Evolutionary conservation across 805 yeast species (phyloP).

Genomic region (Candida lessepsii): DNA sequence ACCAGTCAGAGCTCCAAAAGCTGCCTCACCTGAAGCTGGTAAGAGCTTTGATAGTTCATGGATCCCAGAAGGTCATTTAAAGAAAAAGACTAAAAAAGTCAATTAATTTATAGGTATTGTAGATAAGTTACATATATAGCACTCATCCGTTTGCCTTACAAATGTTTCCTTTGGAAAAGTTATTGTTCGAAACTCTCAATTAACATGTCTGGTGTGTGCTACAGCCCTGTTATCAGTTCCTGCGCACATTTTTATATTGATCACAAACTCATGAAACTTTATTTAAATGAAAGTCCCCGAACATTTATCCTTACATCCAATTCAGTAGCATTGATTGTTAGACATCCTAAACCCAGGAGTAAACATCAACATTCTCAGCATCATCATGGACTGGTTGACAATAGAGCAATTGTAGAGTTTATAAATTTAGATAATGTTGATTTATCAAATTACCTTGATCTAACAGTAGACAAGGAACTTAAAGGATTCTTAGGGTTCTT

Average conservation of each 20-base stretch:
- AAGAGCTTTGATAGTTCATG: constrained; percentile 47
- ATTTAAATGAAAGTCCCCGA: constrained; percentile 63
- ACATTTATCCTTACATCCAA: constrained; percentile 64
- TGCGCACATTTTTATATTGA: neutral
- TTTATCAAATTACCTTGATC: constrained; percentile 41
- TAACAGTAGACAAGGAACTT: constrained; percentile 37
- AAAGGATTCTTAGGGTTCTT: constrained; percentile 64
- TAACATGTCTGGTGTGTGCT: too few relatives aligned
- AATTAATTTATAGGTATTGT: too few relatives aligned
- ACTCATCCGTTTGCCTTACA: too few relatives aligned
- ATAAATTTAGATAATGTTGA: constrained; percentile 42
- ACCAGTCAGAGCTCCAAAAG: constrained; percentile 15
- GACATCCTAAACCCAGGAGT: constrained; percentile 42
- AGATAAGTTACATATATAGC: too few relatives aligned
- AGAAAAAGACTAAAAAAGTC: constrained; percentile 31
- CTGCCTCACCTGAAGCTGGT: constrained; percentile 19
- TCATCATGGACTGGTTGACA: constrained; percentile 7
- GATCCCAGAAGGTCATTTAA: constrained; percentile 57
- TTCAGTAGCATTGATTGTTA: constrained; percentile 57
- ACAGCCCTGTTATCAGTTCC: neutral
- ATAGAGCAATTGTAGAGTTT: constrained; percentile 51
- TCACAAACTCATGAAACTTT: constrained; percentile 60
- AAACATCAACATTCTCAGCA: constrained; percentile 10
- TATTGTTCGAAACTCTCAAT: too few relatives aligned
- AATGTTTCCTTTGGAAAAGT: too few relatives aligned